Conservation (phyloP, 495 filamentous ascomycete genomes). For the Penicillium bovifimosum region DNA sequence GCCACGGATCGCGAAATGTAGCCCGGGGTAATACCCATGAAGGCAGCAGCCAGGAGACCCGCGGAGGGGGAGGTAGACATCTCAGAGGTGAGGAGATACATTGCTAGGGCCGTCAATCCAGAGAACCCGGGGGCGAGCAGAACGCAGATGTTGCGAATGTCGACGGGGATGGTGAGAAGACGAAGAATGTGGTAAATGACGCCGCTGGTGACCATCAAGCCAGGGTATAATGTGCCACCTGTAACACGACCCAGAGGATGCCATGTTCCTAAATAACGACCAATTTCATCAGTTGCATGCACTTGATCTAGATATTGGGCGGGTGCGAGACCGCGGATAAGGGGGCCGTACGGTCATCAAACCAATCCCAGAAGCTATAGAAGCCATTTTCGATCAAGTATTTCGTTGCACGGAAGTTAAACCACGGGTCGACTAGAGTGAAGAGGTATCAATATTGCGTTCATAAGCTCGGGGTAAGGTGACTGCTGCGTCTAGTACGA, state of each 20-base stretch:
- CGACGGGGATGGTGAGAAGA: slow-evolving; percentile 86
- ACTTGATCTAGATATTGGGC: not conserved
- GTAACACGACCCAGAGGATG: slow-evolving; percentile 98
- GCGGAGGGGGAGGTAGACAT: slow-evolving; percentile 90
- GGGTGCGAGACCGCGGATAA: slow-evolving; percentile 6
- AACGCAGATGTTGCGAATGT: slow-evolving; percentile 98
- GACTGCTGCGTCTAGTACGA: slow-evolving; percentile 3
- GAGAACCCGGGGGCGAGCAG: slow-evolving; percentile 94
- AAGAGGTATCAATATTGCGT: slow-evolving; percentile 19
- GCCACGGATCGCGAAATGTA: slow-evolving; percentile 98
- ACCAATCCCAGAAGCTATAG: slow-evolving; percentile 99
- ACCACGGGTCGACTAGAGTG: slow-evolving; percentile 94
- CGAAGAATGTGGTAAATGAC: slow-evolving; percentile 92
- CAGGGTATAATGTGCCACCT: slow-evolving; percentile 95
- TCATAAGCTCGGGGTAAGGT: slow-evolving; percentile 3
- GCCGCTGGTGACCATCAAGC: slow-evolving; percentile 98
- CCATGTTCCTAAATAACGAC: slow-evolving; percentile 70
- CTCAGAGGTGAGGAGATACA: slow-evolving; percentile 94
- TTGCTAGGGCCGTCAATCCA: slow-evolving; percentile 86
- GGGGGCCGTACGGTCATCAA: slow-evolving; percentile 78
- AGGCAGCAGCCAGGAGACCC: slow-evolving; percentile 86
- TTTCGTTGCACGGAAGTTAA: slow-evolving; percentile 98
- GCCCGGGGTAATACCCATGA: slow-evolving; percentile 96
- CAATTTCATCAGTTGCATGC: slow-evolving; percentile 18
- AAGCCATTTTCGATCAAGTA: slow-evolving; percentile 96